phyloP scores from a whole-genome alignment of 352 stramenopile species.

The Phytophthora agathidicida region DNA sequence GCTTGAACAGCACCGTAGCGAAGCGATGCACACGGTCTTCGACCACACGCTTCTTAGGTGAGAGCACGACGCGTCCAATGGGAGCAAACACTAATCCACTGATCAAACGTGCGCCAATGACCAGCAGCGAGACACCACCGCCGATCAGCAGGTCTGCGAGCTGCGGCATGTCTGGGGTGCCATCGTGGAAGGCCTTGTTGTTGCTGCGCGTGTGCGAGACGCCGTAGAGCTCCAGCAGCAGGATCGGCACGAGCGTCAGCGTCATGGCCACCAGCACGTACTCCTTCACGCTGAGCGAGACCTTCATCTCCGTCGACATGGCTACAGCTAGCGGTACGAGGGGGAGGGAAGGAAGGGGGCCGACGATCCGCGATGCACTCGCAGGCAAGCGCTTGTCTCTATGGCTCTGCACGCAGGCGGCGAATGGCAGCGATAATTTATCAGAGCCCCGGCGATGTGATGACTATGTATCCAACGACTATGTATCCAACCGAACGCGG shows the following conservation, averaged over 20 bases:
- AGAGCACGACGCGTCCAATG: conserved; percentile 50
- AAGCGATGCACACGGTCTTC: conserved; percentile 71
- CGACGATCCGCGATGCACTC: background rate
- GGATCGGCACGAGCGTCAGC: conserved; percentile 64
- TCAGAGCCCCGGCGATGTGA: conserved; percentile 10
- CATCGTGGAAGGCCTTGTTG: conserved; percentile 31
- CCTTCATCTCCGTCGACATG: conserved; percentile 68
- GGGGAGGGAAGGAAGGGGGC: background rate
- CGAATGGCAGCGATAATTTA: conserved; percentile 15
- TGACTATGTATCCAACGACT: conserved; percentile 13
- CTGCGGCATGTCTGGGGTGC: conserved; percentile 52
- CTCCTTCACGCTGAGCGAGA: conserved; percentile 65
- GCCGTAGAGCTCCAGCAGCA: conserved; percentile 55
- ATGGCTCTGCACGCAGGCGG: conserved; percentile 4
- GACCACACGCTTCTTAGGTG: conserved; percentile 54
- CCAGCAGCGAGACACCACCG: conserved; percentile 33
- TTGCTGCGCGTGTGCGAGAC: conserved; percentile 49
- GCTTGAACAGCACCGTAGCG: conserved; percentile 75
- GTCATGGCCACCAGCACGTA: conserved; percentile 62
- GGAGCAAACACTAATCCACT: conserved; percentile 45
- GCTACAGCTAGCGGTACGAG: background rate
- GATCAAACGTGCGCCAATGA: conserved; percentile 52
- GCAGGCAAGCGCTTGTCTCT: background rate
- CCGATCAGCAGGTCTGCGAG: conserved; percentile 45
- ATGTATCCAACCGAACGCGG: too few species aligned